Percentiles rank a stretch among this genome's conserved stretches.
Conservation (phyloP, 768 basidiomycete species). For the Coprinellus micaceus region DNA sequence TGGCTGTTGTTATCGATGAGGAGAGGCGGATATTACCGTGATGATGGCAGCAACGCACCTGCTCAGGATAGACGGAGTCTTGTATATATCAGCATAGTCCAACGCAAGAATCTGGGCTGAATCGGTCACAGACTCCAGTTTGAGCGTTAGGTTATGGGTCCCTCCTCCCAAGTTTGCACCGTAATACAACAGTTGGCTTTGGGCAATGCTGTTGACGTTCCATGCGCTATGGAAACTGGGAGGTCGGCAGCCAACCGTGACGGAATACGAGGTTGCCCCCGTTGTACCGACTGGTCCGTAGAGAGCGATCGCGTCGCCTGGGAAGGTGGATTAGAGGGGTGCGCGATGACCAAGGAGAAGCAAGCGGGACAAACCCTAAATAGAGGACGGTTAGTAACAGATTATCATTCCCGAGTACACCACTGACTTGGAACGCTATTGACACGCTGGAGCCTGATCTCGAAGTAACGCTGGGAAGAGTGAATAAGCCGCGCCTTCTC, state of each 20-base stretch:
- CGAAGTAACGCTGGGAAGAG: no score
- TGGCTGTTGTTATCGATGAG: no score
- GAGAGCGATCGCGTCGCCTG: constrained; percentile 17
- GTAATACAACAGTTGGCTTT: constrained; percentile 13
- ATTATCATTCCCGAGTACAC: no score
- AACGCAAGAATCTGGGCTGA: constrained; percentile 16
- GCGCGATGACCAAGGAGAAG: neutral
- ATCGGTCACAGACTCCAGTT: neutral
- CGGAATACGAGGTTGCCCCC: constrained; percentile 6
- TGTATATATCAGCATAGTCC: constrained; percentile 24
- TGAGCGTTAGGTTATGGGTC: constrained; percentile 3
- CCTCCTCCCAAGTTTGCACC: constrained; percentile 14
- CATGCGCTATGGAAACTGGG: constrained; percentile 3
- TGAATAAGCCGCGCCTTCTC: no score
- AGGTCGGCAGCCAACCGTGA: constrained; percentile 9
- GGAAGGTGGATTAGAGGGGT: no score
- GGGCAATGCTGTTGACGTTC: constrained; percentile 8
- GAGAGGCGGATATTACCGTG: no score
- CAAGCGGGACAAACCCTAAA: neutral
- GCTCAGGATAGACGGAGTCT: constrained; percentile 14
- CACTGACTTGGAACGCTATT: no score
- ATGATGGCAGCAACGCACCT: constrained; percentile 12
- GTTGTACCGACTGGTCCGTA: constrained; percentile 17
- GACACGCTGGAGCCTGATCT: no score
- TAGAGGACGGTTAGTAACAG: neutral